These are phyloP conservation scores for Aureobasidium sp. DNA, from an alignment of 2,329 filamentous ascomycete species.

Conservation along the genomic window DNA sequence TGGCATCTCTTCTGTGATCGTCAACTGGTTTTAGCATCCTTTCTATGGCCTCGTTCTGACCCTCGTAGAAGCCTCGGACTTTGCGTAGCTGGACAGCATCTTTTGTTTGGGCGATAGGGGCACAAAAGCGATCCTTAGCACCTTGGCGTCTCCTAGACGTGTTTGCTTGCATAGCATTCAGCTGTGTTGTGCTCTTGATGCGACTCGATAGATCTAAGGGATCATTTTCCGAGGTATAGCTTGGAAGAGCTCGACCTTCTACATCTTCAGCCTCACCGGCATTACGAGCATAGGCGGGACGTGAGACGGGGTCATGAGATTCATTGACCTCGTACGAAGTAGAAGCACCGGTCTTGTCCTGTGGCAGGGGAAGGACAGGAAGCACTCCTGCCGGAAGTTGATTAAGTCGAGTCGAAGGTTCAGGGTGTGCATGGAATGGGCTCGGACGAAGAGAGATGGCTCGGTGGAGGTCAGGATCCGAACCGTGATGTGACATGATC, in stretches of 20 bases:
- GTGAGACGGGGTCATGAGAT: constrained; percentile 31
- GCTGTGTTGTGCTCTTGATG: constrained; percentile 70
- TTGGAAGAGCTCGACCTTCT: constrained; percentile 48
- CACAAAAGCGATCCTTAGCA: constrained; percentile 17
- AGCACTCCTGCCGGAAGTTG: constrained; percentile 19
- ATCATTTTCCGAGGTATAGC: constrained; percentile 60
- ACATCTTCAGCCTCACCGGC: constrained; percentile 32
- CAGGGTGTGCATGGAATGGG: constrained; percentile 35
- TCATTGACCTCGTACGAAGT: constrained; percentile 35
- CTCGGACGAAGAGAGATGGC: constrained; percentile 43
- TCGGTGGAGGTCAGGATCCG: constrained; percentile 42
- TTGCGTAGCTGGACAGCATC: constrained; percentile 44
- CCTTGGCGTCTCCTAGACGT: constrained; percentile 66
- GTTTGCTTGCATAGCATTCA: constrained; percentile 71
- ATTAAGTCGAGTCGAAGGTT: constrained; percentile 23
- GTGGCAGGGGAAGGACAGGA: constrained; percentile 24
- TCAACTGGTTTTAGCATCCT: constrained; percentile 86
- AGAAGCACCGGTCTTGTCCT: constrained; percentile 28
- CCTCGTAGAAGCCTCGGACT: constrained; percentile 76
- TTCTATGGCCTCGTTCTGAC: constrained; percentile 90
- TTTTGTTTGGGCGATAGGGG: constrained; percentile 37
- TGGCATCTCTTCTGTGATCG: constrained; percentile 76
- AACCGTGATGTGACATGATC: constrained; percentile 23
- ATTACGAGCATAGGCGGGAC: constrained; percentile 29
- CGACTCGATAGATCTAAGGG: constrained; percentile 72